Conservation (phyloP, 148 eudicot genomes). For the Rhododendron kiyosumense region DNA sequence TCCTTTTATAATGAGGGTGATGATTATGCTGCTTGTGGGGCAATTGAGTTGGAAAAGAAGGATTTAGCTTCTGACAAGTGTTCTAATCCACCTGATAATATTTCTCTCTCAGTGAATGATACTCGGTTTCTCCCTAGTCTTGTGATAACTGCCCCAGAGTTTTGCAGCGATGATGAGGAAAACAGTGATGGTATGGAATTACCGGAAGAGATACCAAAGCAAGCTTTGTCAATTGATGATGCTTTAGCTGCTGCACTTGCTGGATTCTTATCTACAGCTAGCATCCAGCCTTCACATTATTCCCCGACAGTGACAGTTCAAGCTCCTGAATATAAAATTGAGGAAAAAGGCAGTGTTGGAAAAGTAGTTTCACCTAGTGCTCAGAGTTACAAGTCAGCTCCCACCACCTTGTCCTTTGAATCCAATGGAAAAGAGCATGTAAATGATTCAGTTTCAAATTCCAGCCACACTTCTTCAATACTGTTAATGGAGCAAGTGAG, state of each 20-base stretch:
- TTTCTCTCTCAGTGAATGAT: slow-evolving; percentile 15
- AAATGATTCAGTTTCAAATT: slow-evolving; percentile 6
- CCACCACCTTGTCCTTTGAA: slow-evolving; percentile 15
- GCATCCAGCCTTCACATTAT: slow-evolving; percentile 18
- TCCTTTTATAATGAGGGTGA: slow-evolving; percentile 35
- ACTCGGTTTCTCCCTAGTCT: slow-evolving; percentile 49
- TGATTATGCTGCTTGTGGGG: slow-evolving; percentile 22
- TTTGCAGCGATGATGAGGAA: slow-evolving; percentile 57
- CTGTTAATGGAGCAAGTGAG: slow-evolving; percentile 6
- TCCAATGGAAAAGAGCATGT: slow-evolving; percentile 1
- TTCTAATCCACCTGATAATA: slow-evolving; percentile 19
- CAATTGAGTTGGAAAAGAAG: slow-evolving; percentile 28
- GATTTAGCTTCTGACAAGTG: slow-evolving; percentile 19
- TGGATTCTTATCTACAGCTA: slow-evolving; percentile 48
- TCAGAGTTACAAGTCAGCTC: slow-evolving; percentile 16
- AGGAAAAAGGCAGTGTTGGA: slow-evolving; percentile 11
- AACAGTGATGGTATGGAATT: slow-evolving; percentile 33
- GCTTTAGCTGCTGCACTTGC: slow-evolving; percentile 87
- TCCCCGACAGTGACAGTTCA: slow-evolving; percentile 17
- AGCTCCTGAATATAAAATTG: slow-evolving; percentile 19
- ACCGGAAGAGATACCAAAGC: slow-evolving; percentile 30
- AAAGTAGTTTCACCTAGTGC: slow-evolving; percentile 8
- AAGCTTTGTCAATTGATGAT: slow-evolving; percentile 64
- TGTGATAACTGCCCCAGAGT: slow-evolving; percentile 75
- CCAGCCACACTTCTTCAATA: slow-evolving; percentile 1